A percentile compares a stretch with the other conserved stretches of the same genome.
Conservation (phyloP, 1,139 yeast species). For the Lizanozyma gosingica region DNA sequence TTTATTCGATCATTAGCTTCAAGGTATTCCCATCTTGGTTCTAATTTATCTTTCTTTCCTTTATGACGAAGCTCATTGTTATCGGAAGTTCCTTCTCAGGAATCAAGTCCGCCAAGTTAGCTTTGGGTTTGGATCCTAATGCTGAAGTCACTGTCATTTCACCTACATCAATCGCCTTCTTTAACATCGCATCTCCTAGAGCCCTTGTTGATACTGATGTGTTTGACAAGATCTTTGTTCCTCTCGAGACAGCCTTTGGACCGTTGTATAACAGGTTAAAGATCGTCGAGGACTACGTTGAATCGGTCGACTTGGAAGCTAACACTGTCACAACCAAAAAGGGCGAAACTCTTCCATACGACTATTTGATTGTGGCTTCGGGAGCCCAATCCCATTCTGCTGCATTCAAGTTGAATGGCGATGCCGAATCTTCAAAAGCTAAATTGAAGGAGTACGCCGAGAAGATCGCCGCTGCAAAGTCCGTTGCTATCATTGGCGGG, state of each 20-base stretch:
- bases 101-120: conserved; percentile 14
- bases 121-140: conserved; percentile 4
- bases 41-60: too few species aligned
- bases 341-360: conserved; percentile 13
- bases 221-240: not conserved
- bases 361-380: conserved; percentile 24
- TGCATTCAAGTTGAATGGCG: conserved; percentile 19
- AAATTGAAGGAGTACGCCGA: conserved; percentile 10
- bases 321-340: not conserved
- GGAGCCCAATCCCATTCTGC: conserved; percentile 18
- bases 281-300: conserved; percentile 1
- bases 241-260: not conserved
- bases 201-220: not conserved
- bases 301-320: conserved; percentile 4
- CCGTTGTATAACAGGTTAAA: not conserved
- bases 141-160: conserved; percentile 8
- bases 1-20: too few species aligned
- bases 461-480: conserved; percentile 13
- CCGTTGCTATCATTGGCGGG: conserved; percentile 29
- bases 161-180: not conserved
- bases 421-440: conserved; percentile 9
- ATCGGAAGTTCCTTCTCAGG: conserved; percentile 31
- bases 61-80: conserved; percentile 15
- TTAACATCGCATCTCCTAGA: not conserved
- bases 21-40: too few species aligned